These are phyloP conservation scores for Trichoderma arundinaceum DNA, from an alignment of 2,329 filamentous ascomycete genomes.

Conservation along the genomic window DNA sequence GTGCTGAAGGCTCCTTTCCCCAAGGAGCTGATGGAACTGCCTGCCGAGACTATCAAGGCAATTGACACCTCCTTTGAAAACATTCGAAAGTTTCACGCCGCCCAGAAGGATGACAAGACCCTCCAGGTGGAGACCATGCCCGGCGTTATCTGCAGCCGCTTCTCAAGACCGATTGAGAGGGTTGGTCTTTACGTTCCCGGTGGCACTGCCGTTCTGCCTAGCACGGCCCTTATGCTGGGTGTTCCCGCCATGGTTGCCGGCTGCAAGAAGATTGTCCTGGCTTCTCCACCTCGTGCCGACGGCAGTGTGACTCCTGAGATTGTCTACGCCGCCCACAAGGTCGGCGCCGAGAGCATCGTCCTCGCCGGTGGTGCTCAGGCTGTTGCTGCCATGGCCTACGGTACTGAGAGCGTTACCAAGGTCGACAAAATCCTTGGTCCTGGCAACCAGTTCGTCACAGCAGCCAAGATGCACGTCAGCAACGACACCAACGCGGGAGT, in stretches of 20 bases:
- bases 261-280: constrained; percentile 92
- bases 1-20: constrained; percentile 91
- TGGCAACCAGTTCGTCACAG: constrained; percentile 97
- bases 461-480: constrained; percentile 96
- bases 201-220: constrained; percentile 95
- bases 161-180: constrained; percentile 87
- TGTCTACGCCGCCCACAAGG: constrained; percentile 95
- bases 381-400: constrained; percentile 95
- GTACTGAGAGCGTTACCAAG: constrained; percentile 91
- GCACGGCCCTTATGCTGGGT: constrained; percentile 96
- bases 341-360: constrained; percentile 94
- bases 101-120: constrained; percentile 83
- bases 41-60: constrained; percentile 83
- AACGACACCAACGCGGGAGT: constrained; percentile 97
- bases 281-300: constrained; percentile 86
- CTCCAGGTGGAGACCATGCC: constrained; percentile 96
- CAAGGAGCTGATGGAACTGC: constrained; percentile 80
- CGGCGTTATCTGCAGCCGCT: constrained; percentile 91
- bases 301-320: constrained; percentile 95
- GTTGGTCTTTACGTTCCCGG: constrained; percentile 97
- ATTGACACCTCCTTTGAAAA: constrained; percentile 95
- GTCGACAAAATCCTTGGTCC: constrained; percentile 99
- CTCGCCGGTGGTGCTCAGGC: constrained; percentile 95
- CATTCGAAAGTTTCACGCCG: constrained; percentile 90
- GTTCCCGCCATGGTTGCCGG: constrained; percentile 97